A percentile compares a stretch with the other conserved stretches of the same genome.
Conservation (phyloP, 2,329 filamentous ascomycete species). For the Fonsecaea multimorphosa region DNA sequence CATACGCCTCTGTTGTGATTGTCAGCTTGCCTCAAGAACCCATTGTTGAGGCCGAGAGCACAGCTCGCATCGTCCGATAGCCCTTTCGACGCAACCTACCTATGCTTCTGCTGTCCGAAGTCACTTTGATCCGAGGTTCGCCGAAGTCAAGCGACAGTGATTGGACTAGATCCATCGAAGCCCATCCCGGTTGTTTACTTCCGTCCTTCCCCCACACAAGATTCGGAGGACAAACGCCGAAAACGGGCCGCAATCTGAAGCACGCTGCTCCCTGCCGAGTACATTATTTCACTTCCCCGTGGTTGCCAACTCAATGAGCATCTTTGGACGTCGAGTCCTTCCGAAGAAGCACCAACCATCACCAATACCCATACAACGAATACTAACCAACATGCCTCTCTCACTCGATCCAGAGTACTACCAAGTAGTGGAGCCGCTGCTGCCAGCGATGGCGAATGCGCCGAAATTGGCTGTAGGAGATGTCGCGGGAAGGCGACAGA, state of each 20-base stretch:
- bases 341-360: background rate
- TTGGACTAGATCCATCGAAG: no score
- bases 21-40: no score
- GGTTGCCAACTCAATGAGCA: background rate
- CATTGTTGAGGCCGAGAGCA: no score
- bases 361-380: background rate
- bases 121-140: background rate
- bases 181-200: no score
- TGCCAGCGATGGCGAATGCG: constrained; percentile 24
- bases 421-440: constrained; percentile 31
- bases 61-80: no score
- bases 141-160: background rate
- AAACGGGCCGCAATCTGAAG: no score
- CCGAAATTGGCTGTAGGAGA: constrained; percentile 34
- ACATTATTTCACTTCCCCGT: no score
- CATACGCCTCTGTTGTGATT: no score
- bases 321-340: background rate
- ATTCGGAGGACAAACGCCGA: background rate
- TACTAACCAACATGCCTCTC: constrained; percentile 14
- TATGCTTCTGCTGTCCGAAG: background rate
- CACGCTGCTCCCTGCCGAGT: no score
- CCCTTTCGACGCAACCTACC: no score
- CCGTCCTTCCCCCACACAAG: background rate
- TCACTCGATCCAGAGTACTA: constrained; percentile 26
- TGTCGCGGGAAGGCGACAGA: constrained; percentile 23